Conservation (phyloP, 768 basidiomycete genomes). For the Pulveroboletus sp. region DNA sequence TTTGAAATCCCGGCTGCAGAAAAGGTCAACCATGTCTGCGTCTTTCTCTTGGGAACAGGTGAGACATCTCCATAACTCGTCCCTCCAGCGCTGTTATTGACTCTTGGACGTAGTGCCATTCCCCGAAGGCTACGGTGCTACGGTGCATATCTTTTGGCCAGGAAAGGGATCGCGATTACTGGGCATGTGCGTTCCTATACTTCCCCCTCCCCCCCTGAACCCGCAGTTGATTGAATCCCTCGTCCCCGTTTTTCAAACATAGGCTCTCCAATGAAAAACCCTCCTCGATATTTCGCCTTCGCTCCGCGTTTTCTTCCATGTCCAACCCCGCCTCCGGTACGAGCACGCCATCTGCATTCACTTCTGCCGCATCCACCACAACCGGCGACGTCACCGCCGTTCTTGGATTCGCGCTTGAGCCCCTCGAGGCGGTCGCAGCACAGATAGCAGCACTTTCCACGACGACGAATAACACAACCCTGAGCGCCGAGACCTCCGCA, state of each 20-base stretch:
- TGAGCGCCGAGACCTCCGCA: slow-evolving; percentile 13
- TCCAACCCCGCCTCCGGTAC: slow-evolving; percentile 29
- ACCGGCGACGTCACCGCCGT: slow-evolving; percentile 59
- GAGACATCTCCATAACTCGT: slow-evolving; percentile 14
- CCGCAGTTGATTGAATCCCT: not conserved
- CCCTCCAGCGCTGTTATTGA: not conserved
- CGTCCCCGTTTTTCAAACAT: not conserved
- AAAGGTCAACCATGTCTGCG: slow-evolving; percentile 79
- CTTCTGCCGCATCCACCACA: slow-evolving; percentile 25
- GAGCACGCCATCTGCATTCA: slow-evolving; percentile 31
- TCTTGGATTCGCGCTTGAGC: slow-evolving; percentile 79
- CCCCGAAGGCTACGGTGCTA: slow-evolving; percentile 78
- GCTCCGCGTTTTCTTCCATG: slow-evolving; percentile 51
- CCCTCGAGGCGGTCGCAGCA: slow-evolving; percentile 53
- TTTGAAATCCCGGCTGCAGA: slow-evolving; percentile 71
- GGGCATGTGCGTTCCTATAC: slow-evolving; percentile 57
- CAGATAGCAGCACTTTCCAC: slow-evolving; percentile 50
- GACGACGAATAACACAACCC: slow-evolving; percentile 22
- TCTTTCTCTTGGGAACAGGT: slow-evolving; percentile 80
- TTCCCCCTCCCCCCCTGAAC: not conserved
- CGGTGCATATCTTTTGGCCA: slow-evolving; percentile 84
- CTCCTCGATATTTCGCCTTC: slow-evolving; percentile 81
- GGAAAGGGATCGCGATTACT: slow-evolving; percentile 82
- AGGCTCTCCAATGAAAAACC: slow-evolving; percentile 91
- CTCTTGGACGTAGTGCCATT: slow-evolving; percentile 52